Base-by-base conservation (phyloP, 352 stramenopile genomes). In the Globisporangium irregulare region DNA sequence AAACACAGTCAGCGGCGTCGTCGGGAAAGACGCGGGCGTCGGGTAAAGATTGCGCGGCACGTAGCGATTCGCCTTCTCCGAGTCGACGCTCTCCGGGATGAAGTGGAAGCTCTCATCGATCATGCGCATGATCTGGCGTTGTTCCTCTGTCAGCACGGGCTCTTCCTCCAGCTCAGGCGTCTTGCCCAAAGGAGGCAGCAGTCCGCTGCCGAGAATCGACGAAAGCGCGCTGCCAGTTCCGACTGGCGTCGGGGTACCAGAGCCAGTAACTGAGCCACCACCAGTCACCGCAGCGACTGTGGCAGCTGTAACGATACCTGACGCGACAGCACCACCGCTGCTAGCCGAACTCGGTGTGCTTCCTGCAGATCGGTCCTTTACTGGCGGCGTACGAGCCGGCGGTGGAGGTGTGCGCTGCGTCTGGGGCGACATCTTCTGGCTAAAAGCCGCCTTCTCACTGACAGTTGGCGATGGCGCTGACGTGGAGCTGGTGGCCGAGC, bases 1-100 rank as follows among this genome's bases (percentile, higher is more conserved):
- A 72, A 99, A 98, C 62, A 98, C 81, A 18, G 89, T 75, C 15
- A 94, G 91, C 29, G 97, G 95, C 15, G 79, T 79, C 22, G 95
- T 82, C 54, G 97, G 93, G 72, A 98, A 98, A 36, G 89, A 89
- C 41, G 90, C 75, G 2, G 93, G 96, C 5, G 89, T 96, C 64
- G 91, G 86, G 80, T 99, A 99, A 51, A 97, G 81, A 74, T 99
- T 99, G 27, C 95, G 90, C 34, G 97, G 97, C 27, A 96, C 87
- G 75, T 99, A 99, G 50, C 86, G 85, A 62, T 92, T 96, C 38
- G 78, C 76, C 73, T 92, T 93, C 68, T 98, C 92, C 25, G 88
- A 98, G 71, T 99, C 96, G 58, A 82, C 81, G 67, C 74, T 86
- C 60, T 90, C 87, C 9, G 95, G 94, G 56, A 97, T 94, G 73